phyloP scores from a whole-genome alignment of 2,329 filamentous ascomycete genomes.

The Apiospora rasikravindrae region DNA sequence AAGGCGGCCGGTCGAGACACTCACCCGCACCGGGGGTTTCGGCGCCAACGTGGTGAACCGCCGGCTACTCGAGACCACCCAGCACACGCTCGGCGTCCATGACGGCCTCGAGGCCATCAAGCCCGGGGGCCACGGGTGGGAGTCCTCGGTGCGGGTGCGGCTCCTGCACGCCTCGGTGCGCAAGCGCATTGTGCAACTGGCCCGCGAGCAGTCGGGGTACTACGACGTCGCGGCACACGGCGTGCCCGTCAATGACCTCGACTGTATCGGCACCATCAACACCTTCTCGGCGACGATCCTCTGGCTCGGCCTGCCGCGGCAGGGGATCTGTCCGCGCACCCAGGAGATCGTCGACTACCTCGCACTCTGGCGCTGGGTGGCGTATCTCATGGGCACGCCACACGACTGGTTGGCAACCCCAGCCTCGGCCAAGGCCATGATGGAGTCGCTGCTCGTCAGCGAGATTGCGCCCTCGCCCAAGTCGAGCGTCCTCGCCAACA shows the following conservation, averaged over 20 bases:
- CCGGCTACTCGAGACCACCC: slow-evolving; percentile 71
- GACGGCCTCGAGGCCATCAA: slow-evolving; percentile 67
- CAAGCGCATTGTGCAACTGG: slow-evolving; percentile 66
- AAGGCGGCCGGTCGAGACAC: slow-evolving; percentile 74
- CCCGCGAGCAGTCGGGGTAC: slow-evolving; percentile 61
- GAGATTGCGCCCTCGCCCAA: slow-evolving; percentile 71
- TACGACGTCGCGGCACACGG: slow-evolving; percentile 65
- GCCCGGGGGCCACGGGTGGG: slow-evolving; percentile 70
- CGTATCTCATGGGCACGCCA: slow-evolving; percentile 72
- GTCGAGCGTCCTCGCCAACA: slow-evolving; percentile 71
- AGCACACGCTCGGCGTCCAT: slow-evolving; percentile 76
- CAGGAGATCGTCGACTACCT: slow-evolving; percentile 73
- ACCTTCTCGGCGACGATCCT: slow-evolving; percentile 73
- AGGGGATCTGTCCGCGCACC: slow-evolving; percentile 69
- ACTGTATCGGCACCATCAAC: slow-evolving; percentile 73
- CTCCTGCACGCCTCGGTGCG: slow-evolving; percentile 73
- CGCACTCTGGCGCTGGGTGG: slow-evolving; percentile 78
- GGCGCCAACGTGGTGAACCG: slow-evolving; percentile 68
- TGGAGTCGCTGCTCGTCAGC: slow-evolving; percentile 70
- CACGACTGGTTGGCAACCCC: slow-evolving; percentile 63
- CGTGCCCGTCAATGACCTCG: slow-evolving; percentile 76
- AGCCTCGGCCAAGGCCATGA: slow-evolving; percentile 60
- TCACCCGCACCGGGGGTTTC: slow-evolving; percentile 77
- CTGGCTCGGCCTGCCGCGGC: slow-evolving; percentile 69
- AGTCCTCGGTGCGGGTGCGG: slow-evolving; percentile 69